Evolutionary conservation across 768 basidiomycete genomes (phyloP), one percentile per base, ranked within the genome.

Genomic region (Krasilnikovozyma curviuscula): DNA sequence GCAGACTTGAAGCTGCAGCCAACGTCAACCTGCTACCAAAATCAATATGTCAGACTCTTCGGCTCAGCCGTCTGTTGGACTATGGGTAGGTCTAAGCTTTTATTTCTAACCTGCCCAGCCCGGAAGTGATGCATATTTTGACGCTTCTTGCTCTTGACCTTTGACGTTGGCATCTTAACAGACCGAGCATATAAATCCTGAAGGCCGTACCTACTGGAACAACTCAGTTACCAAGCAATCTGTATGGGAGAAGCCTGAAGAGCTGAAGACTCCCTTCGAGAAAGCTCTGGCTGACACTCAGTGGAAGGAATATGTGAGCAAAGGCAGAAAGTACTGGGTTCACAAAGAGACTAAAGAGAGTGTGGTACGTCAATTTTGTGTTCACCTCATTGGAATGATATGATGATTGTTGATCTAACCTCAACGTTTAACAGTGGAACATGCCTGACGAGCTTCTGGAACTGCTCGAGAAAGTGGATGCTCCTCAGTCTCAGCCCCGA

Each of bases 191-290:
- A 18, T 21, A 25, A 42, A 42, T 30, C 41, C 41, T 3, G 28
- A 42, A 19, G 89, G 89, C 88, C 86, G 66, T 88, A 93, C 61
- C 56, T 58, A 40, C 29, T 44, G 37, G 48, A 41, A 35, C 25
- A 46, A 60, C 55, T 77, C 83, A 0, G 72, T 70, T 9, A 83
- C 81, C 3, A 77, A 79, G 58, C 82, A 84, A 57, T 91, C 86
- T 60, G 85, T 89, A 44, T 97, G 89, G 91, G 89, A 95, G 67
- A 98, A 97, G 63, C 93, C 93, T 51, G 83, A 89, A 63, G 88
- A 83, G 21, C 70, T 97, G 42, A 93, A 89, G 66, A 78, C 83
- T 0, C 81, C 86, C 18, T 50, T 44, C 23, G 38, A 89, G 82
- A 76, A 78, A 59, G 86, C 86, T n/a, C 68, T 95, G 41, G 77